Percentiles rank a stretch among this genome's conserved stretches.
These are phyloP conservation scores for Starmerella stigmatis DNA, from an alignment of 805 yeast genomes.

Conservation along the genomic window DNA sequence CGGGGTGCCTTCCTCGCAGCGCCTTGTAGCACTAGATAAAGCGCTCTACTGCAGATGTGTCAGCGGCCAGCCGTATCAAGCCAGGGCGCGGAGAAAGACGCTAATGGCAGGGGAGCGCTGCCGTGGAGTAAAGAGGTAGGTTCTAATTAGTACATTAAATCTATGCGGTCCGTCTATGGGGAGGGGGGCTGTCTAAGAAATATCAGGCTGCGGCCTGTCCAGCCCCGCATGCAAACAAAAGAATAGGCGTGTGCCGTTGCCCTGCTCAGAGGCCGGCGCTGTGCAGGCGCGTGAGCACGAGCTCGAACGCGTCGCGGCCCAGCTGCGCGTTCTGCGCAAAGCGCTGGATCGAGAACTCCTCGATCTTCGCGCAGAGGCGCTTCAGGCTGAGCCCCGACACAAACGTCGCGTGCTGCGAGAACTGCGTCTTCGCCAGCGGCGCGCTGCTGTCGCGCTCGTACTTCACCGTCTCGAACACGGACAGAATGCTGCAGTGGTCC, in stretches of 20 bases:
- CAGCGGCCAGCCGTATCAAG: too few relatives aligned
- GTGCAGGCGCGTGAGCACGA: slow-evolving; percentile 40
- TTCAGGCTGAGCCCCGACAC: slow-evolving; percentile 69
- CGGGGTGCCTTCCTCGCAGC: too few relatives aligned
- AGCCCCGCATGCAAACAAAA: too few relatives aligned
- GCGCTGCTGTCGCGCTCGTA: slow-evolving; percentile 58
- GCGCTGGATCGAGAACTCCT: slow-evolving; percentile 84
- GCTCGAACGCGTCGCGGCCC: slow-evolving; percentile 78
- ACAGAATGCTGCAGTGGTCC: slow-evolving; percentile 63
- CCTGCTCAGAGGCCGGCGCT: neutral
- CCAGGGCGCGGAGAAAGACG: too few relatives aligned
- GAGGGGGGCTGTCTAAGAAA: too few relatives aligned
- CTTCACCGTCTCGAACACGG: slow-evolving; percentile 78
- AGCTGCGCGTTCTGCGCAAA: slow-evolving; percentile 76
- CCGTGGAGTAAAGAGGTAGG: too few relatives aligned
- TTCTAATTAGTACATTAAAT: too few relatives aligned
- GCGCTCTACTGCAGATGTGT: too few relatives aligned
- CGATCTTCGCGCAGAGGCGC: slow-evolving; percentile 67
- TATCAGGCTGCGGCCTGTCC: too few relatives aligned
- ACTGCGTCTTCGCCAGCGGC: slow-evolving; percentile 45
- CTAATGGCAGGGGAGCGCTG: too few relatives aligned
- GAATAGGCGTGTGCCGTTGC: neutral
- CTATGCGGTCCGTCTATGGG: too few relatives aligned
- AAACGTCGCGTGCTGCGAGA: slow-evolving; percentile 76
- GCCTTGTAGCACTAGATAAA: too few relatives aligned